Evolutionary conservation across 495 filamentous ascomycete genomes (phyloP), one percentile per base, ranked within the genome.

Genomic region (Trichoderma asperelloides): DNA sequence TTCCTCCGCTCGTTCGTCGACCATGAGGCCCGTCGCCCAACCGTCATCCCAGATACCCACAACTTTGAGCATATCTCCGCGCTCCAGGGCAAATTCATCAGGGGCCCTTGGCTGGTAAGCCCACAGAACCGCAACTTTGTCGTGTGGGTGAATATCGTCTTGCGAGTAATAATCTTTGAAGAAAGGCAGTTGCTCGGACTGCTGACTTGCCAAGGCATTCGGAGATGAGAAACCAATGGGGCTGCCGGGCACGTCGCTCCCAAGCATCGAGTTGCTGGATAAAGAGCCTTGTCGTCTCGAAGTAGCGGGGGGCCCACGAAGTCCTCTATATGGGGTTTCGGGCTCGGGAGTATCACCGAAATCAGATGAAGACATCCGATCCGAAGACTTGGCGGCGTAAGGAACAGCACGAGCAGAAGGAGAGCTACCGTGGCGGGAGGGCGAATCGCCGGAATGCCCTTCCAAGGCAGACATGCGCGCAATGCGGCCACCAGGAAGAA

Each of bases 21-120:
- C 75, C 71, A 93, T 80, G 64, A 96, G 84, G 70, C 96, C 96
- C 12, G 96, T 99, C 39, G 96, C 96, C 96, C 96, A 99, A 49
- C 96, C 96, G 79, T 99, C 96, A 75, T 99, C 96, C 96, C 96
- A 99, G 69, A 99, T 97, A 47, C 96, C 96, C 64, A 99, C 90
- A 39, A 99, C 90, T 78, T 97, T 97, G 68, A 99, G 82, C 95
- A 99, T 97, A 77, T 99, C 96, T 60, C 96, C 96, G 65, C 96
- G 87, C 69, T 98, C 95, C 33, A 99, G 82, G 68, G 90, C 86
- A 72, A 97, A 98, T 74, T 99, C 96, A 72, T 99, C 96, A 33
- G 86, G 86, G 3, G 96, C 96, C 49, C 96, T 87, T 30, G 96
- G 93, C 73, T 95, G 88, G 73, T 99, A 99, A 8, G 96, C 95